Base-by-base conservation (phyloP, 2,329 filamentous ascomycete genomes). In the Xylaria digitata region DNA sequence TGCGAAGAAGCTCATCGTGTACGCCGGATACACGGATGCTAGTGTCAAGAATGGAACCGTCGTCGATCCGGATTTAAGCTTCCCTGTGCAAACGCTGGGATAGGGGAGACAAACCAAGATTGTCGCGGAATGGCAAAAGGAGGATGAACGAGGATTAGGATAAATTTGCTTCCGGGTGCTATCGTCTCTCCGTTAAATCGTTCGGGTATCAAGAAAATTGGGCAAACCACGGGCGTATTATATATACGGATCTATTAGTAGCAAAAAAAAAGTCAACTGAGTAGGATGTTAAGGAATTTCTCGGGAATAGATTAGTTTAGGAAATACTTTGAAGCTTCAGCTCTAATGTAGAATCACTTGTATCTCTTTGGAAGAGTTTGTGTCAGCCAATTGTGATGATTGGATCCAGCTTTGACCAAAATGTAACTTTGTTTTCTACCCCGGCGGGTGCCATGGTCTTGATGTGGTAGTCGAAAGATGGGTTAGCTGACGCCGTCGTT, bases 21-120 rank as follows among this genome's bases (percentile, higher is more conserved):
- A 79, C 75, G 85, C 86, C 26, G 81, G 82, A 62, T 88, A 87
- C 75, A 84, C 80, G 71, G 86, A 88, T 73, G 78, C 76, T 52
- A 80, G 85, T 76, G 75, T 87, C 32, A 73, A 70, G 21, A 76
- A 74, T 54, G 84, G 81, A 40, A 74, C 78, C 56, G 79, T 81
- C 37, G 85, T 87, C 68, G 80, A 75, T 67, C 85, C 85, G n/a
- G 81, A 87, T 76, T 79, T 73, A 64, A 77, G 71, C 68, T 77
- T 74, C 61, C 72, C 75, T 26, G 75, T 76, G 26, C 72, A 73
- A 66, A 71, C 46, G 50, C 52, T 76, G 30, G 30, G 42, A 26
- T 19, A 21, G 2, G 13, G 19, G 21, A 49, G 23, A 5, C 34
- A 34, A n/a, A 13, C 6, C 17, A 23, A 17, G 19, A 17, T 15